Base-by-base conservation (phyloP, 2,329 filamentous ascomycete genomes). In the Hypoxylon sp. region DNA sequence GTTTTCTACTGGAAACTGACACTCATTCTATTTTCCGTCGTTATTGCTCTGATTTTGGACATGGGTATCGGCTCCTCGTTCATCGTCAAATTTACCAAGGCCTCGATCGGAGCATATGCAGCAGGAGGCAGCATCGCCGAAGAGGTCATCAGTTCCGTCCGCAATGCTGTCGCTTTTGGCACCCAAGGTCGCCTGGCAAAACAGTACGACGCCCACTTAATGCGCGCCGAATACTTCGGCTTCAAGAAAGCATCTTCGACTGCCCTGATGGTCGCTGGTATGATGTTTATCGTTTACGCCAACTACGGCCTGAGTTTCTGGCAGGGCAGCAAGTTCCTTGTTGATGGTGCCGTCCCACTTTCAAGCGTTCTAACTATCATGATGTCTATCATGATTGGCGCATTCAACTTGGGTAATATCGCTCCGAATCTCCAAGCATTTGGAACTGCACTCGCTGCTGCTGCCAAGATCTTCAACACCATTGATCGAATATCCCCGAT, bases 1-100 rank as follows among this genome's bases (percentile, higher is more conserved):
- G 80, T 95, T 78, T 92, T 92, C 74, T 96, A 91, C 79, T 97
- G 95, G 92, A 97, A 96, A 79, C 83, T 98, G 69, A 96, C 96
- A 0, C 81, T 97, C 54, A 97, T 99, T 71, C 85, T 97, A 39
- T 85, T 88, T 23, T 95, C 92, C 0, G 93, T 92, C 1, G 89
- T 98, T 67, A 82, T 95, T 45, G 92, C 93, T 1, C 88, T 98
- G 52, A 79, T 93, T n/a, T 67, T 92, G 12, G 85, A 91, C 70
- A 96, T 96, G 89, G 92, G 90, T 46, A 81, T 83, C 53, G 89
- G 91, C 12, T 92, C 91, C 3, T 82, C 80, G 2, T 92, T 93
- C 74, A 91, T 97, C 73, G 83, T 97, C 76, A 93, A 90, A 77
- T 95, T 87, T 78, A 94, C 90, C 79, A 95, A 94, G 79, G 82